These are phyloP conservation scores for Dimocarpus longan DNA, from an alignment of 345 rosid species.

Conservation along the genomic window DNA sequence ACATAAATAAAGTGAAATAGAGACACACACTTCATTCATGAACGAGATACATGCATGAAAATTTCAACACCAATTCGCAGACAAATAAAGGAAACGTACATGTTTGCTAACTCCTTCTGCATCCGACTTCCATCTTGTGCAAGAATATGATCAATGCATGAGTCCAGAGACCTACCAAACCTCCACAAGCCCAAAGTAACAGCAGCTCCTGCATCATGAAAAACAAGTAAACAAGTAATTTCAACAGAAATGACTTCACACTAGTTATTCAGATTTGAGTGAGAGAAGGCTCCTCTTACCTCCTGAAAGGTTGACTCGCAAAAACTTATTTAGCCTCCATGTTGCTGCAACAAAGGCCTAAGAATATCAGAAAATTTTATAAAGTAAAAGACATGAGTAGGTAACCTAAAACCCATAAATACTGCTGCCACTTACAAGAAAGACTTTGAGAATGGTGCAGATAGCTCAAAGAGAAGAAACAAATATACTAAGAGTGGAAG, in stretches of 20 bases:
- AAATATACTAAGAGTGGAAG: not conserved
- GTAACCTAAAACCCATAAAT: not conserved
- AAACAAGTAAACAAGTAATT: conserved; percentile 1
- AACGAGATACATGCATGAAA: not conserved
- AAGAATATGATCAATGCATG: conserved; percentile 64
- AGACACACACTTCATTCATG: conserved; percentile 1
- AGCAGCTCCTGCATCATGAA: conserved; percentile 45
- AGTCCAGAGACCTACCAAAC: conserved; percentile 37
- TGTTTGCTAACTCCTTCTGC: conserved; percentile 68
- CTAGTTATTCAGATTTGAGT: not conserved
- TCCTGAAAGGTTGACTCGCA: conserved; percentile 28
- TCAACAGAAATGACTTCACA: not conserved
- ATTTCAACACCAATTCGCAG: conserved; percentile 11
- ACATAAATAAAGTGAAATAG: not conserved
- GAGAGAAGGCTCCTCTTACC: conserved; percentile 29
- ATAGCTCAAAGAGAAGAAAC: not conserved
- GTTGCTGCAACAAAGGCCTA: conserved; percentile 39
- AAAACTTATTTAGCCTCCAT: conserved; percentile 35
- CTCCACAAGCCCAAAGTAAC: conserved; percentile 39
- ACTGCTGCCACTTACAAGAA: not conserved
- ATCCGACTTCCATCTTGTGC: conserved; percentile 60
- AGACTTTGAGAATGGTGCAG: not conserved
- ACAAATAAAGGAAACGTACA: conserved; percentile 47
- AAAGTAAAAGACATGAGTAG: not conserved
- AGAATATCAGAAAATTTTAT: conserved; percentile 14